Percentiles rank a stretch among this genome's conserved stretches.
phyloP scores from a whole-genome alignment of 2,329 filamentous ascomycete species.

The Xylariaceae sp. region DNA sequence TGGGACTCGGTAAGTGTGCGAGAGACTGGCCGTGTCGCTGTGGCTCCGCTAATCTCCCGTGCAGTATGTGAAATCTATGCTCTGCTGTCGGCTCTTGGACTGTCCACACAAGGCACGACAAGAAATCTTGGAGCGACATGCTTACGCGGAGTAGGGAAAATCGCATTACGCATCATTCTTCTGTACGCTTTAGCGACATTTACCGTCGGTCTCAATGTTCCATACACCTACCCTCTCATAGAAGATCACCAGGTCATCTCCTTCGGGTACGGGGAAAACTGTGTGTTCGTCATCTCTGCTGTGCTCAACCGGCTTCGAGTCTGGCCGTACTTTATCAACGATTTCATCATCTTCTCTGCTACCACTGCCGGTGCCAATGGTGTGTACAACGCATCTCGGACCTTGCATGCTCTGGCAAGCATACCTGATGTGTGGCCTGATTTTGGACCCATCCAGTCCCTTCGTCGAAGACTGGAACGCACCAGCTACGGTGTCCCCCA shows the following conservation, averaged over 20 bases:
- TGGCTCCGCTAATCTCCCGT: too few relatives aligned
- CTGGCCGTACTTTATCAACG: slow-evolving; percentile 2
- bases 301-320: slow-evolving; percentile 1
- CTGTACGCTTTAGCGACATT: slow-evolving; percentile 38
- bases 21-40: too few relatives aligned
- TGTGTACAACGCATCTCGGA: slow-evolving; percentile 2
- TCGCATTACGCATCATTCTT: slow-evolving; percentile 34
- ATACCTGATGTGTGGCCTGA: slow-evolving; percentile 5
- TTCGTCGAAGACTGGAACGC: slow-evolving; percentile 1
- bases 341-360: slow-evolving; percentile 3
- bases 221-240: slow-evolving; percentile 23
- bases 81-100: too few relatives aligned
- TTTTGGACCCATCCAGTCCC: slow-evolving; percentile 1
- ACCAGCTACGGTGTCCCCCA: slow-evolving; percentile 3
- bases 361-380: slow-evolving; percentile 1
- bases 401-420: slow-evolving; percentile 1
- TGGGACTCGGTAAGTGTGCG: slow-evolving; percentile 28
- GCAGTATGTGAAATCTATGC: too few relatives aligned
- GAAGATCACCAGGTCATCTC: slow-evolving; percentile 8
- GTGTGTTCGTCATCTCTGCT: slow-evolving; percentile 4
- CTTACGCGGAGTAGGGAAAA: too few relatives aligned
- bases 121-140: too few relatives aligned
- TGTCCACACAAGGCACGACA: too few relatives aligned
- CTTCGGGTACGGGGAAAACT: slow-evolving; percentile 8
- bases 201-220: slow-evolving; percentile 37